These are phyloP conservation scores for Ceratocystis lukuohia DNA, from an alignment of 2,329 filamentous ascomycete species.

Conservation along the genomic window DNA sequence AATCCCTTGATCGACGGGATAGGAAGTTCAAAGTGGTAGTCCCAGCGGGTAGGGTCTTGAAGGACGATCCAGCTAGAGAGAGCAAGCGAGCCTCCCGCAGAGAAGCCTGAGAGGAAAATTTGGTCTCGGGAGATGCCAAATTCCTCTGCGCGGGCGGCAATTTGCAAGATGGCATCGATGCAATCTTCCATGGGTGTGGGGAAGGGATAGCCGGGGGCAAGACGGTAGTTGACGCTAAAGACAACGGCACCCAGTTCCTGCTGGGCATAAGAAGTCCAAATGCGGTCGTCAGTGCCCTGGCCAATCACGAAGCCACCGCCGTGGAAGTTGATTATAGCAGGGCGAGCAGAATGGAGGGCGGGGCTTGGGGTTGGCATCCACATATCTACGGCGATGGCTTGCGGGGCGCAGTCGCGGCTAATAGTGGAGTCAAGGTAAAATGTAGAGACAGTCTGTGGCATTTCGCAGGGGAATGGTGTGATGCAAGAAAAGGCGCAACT, in stretches of 20 bases:
- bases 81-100: constrained; percentile 45
- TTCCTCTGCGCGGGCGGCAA: constrained; percentile 41
- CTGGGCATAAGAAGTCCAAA: constrained; percentile 43
- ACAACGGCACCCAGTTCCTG: constrained; percentile 42
- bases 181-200: constrained; percentile 53
- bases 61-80: constrained; percentile 36
- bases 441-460: constrained; percentile 4
- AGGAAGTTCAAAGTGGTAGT: constrained; percentile 28
- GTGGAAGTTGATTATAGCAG: constrained; percentile 52
- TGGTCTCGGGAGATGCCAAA: constrained; percentile 43
- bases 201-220: constrained; percentile 51
- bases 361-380: constrained; percentile 26
- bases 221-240: constrained; percentile 54
- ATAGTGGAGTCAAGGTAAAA: constrained; percentile 34
- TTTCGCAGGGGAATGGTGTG: constrained; percentile 4
- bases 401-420: constrained; percentile 26
- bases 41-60: constrained; percentile 31
- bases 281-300: constrained; percentile 47
- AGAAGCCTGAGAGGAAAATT: constrained; percentile 50
- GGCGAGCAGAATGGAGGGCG: constrained; percentile 20
- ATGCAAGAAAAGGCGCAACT: constrained; percentile 29
- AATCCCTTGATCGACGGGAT: constrained; percentile 37
- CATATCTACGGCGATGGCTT: constrained; percentile 37
- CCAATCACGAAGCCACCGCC: constrained; percentile 55
- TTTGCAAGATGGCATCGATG: constrained; percentile 49